Base-by-base conservation (phyloP, 2,329 filamentous ascomycete genomes). In the Bipolaris victoriae region DNA sequence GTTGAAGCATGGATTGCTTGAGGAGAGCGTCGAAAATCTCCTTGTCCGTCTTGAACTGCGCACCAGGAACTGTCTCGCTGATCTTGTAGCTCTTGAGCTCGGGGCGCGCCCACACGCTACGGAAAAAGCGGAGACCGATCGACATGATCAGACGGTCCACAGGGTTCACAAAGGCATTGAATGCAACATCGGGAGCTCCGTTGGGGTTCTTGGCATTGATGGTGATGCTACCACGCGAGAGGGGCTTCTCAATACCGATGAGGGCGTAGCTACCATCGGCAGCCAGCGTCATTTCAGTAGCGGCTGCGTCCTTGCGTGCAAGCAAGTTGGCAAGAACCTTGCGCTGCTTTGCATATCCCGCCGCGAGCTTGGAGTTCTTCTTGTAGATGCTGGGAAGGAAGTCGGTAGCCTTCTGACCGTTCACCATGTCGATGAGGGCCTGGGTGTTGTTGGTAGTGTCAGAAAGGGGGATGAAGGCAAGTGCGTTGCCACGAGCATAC, bases 271-370 rank as follows among this genome's bases (percentile, higher is more conserved):
- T 69, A 44, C 63, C 72, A 45, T 71, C 72, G 15, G 71, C 66
- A 31, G 82, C 83, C 7, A 72, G 57, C 15, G 69, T 66, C 40
- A 69, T 67, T 24, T 72, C 69, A 18, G 60, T 60, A 15, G 71
- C 66, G 22, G 69, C 65, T 4, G 62, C 61, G 10, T 68, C 67
- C 7, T 55, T 53, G 47, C 64, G 65, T 3, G 73, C 67, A 45
- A 67, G 69, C 5, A 66, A 55, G 26, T 60, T 49, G 5, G 62
- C 55, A 37, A 72, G 61, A 15, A 70, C 41, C 15, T 65, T 60
- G 36, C 67, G 65, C 57, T 73, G 70, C 20, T 60, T 58, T 7
- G 52, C 58, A 45, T 63, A 70, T 1, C 69, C 69, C 9, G 57
- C 58, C 3, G 69, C 58, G 2, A 71, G 59, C 44, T 60, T 62